Percentiles rank a stretch among this genome's conserved stretches.
phyloP scores from a whole-genome alignment of 108 stramenopile species.

The Fragilaria crotonensis region DNA sequence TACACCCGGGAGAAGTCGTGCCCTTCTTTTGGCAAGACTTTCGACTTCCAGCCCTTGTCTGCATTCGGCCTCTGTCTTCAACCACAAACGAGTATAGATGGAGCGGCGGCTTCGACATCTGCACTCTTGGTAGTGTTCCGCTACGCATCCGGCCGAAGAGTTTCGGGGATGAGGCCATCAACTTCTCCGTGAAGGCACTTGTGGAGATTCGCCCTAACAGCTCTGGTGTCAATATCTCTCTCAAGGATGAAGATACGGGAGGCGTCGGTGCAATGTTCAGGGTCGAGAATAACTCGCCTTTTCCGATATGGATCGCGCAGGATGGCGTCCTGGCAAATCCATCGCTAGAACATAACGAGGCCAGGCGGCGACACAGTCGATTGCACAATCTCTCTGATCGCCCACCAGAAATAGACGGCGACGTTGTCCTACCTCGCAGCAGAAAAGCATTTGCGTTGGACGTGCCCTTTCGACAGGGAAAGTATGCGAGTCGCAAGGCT shows the following conservation, averaged over 20 bases:
- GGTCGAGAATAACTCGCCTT: conserved; percentile 62
- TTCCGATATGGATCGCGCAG: conserved; percentile 61
- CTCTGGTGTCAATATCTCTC: conserved; percentile 49
- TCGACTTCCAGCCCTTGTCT: conserved; percentile 47
- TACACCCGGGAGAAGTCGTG: conserved; percentile 26
- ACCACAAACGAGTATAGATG: conserved; percentile 27
- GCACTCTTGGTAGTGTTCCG: conserved; percentile 53
- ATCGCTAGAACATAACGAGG: background rate
- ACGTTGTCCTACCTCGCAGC: conserved; percentile 27
- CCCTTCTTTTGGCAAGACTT: conserved; percentile 68
- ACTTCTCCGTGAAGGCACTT: conserved; percentile 1
- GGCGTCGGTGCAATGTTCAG: conserved; percentile 56
- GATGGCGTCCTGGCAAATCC: conserved; percentile 63
- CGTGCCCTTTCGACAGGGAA: conserved; percentile 65
- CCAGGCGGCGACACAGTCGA: background rate
- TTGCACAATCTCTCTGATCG: background rate
- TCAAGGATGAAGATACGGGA: conserved; percentile 45
- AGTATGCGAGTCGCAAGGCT: conserved; percentile 44
- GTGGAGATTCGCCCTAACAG: conserved; percentile 57
- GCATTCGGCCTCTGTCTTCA: conserved; percentile 25
- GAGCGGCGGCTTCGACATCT: conserved; percentile 72
- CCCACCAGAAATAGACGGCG: conserved; percentile 27
- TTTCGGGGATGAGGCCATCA: background rate
- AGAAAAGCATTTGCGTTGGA: conserved; percentile 51
- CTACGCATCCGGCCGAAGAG: conserved; percentile 29